Base-by-base conservation (phyloP, 352 stramenopile species). In the Pythium sp. region DNA sequence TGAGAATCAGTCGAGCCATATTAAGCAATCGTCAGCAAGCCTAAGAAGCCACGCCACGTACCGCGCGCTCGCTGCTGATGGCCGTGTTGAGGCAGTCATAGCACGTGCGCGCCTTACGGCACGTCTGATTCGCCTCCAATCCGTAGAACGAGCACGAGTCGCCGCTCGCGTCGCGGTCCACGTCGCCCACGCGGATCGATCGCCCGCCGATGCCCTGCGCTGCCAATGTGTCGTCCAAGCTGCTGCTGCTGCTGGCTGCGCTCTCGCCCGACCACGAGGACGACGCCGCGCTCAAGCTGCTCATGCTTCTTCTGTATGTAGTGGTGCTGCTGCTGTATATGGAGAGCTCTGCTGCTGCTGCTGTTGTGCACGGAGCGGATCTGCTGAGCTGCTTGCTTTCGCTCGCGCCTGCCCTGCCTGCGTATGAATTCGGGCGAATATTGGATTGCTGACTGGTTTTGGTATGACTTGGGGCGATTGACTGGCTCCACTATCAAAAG, bases 71-170 rank as follows among this genome's bases (percentile, higher is more conserved):
- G 1, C 69, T 69, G 7, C 65, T 49, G 7, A 91, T 62, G 32
- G 71, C 64, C 47, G 68, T 63, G 67, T 91, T 91, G 32, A 93
- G 71, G 72, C 85, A 93, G 73, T 91, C 83, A 64, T 84, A 89
- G 63, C 85, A 93, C 0, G 73, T 80, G 47, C 85, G 81, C 38
- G 85, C 81, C 64, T 88, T 67, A 11, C 80, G 83, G 57, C 85
- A 93, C 5, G 58, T 75, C 47, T 69, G 63, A n/a, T 65, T 70
- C 8, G 73, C 60, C 24, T 75, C 54, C n/a, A 75, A 59, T 9
- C 68, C 65, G 74, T 91, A 89, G 71, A 88, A 91, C 67, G 77
- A 84, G 71, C 85, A 93, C 36, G 77, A 81, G 59, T 88, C 79
- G 62, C 73, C 82, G 22, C 76, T 74, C 1, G 69, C 69, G 65